phyloP scores from a whole-genome alignment of 2,329 filamentous ascomycete species.

The Ophiocordyceps polyrhachis-furcata region DNA sequence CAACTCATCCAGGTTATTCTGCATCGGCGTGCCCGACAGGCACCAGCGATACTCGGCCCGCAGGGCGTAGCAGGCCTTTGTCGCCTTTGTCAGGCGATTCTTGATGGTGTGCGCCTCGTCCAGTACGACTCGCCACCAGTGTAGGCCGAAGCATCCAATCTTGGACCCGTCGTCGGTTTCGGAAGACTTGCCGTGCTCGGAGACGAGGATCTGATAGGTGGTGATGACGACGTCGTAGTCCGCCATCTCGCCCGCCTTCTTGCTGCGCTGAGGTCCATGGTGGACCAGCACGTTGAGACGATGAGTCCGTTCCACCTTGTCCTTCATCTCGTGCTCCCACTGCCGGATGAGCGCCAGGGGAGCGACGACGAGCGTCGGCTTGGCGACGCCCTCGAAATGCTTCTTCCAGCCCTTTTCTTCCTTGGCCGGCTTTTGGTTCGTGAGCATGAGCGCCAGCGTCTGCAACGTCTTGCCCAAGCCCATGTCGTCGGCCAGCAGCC shows the following conservation, averaged over 20 bases:
- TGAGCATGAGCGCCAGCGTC: slow-evolving; percentile 73
- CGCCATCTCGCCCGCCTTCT: slow-evolving; percentile 56
- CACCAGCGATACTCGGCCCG: slow-evolving; percentile 87
- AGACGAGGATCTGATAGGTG: slow-evolving; percentile 88
- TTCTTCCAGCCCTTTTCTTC: slow-evolving; percentile 44
- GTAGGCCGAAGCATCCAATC: slow-evolving; percentile 71
- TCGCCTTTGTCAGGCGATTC: slow-evolving; percentile 89
- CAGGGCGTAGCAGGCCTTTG: slow-evolving; percentile 76
- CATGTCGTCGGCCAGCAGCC: slow-evolving; percentile 95
- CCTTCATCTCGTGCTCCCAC: slow-evolving; percentile 86
- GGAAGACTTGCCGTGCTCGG: slow-evolving; percentile 60
- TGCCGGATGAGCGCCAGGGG: slow-evolving; percentile 89
- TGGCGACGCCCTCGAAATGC: slow-evolving; percentile 49
- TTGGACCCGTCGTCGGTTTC: slow-evolving; percentile 42
- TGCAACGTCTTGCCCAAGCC: slow-evolving; percentile 93
- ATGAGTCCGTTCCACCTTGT: slow-evolving; percentile 54
- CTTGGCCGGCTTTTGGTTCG: slow-evolving; percentile 50
- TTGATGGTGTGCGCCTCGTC: slow-evolving; percentile 98
- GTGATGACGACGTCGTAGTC: slow-evolving; percentile 92
- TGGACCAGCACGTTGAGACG: slow-evolving; percentile 71
- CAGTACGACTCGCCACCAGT: slow-evolving; percentile 90
- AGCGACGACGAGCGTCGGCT: slow-evolving; percentile 77
- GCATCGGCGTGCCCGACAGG: slow-evolving; percentile 88
- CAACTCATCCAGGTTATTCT: slow-evolving; percentile 93
- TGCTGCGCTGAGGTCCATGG: slow-evolving; percentile 73